Percentiles rank a stretch among this genome's conserved stretches.
phyloP scores from a whole-genome alignment of 805 yeast genomes.

The Candida easanensis region DNA sequence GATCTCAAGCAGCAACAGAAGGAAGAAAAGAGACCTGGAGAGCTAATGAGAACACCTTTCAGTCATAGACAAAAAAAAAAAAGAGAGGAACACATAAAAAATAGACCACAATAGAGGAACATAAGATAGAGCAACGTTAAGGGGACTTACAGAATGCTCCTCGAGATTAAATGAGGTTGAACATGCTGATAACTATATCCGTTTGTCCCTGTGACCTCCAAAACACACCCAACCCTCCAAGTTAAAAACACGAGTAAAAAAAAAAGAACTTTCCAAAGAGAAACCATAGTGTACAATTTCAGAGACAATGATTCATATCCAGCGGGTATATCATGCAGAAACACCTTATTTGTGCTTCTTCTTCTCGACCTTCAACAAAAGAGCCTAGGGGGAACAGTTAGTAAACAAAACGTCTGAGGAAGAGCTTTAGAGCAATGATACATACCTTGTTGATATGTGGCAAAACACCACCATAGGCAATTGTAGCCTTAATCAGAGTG shows the following conservation, averaged over 20 bases:
- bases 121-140: not conserved
- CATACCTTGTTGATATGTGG: constrained; percentile 45
- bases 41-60: constrained; percentile 1
- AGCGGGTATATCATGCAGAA: not conserved
- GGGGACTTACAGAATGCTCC: too few relatives aligned
- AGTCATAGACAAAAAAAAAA: constrained; percentile 2
- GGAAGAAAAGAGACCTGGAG: not conserved
- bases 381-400: constrained; percentile 19
- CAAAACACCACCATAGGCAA: constrained; percentile 97
- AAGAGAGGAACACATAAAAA: not conserved
- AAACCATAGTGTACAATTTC: constrained; percentile 12
- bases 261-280: constrained; percentile 2
- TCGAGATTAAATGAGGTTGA: not conserved
- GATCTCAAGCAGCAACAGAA: not conserved
- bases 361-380: constrained; percentile 27
- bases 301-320: not conserved
- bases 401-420: constrained; percentile 8
- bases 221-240: constrained; percentile 5
- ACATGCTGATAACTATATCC: not conserved
- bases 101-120: too few relatives aligned
- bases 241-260: not conserved
- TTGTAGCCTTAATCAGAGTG: constrained; percentile 89
- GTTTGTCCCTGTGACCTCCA: not conserved
- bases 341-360: constrained; percentile 19
- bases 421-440: not conserved